Evolutionary conservation across 176 grass and related monocot species (phyloP), one percentile per base, ranked within the genome.

Genomic region (Aegilops speltoides): DNA sequence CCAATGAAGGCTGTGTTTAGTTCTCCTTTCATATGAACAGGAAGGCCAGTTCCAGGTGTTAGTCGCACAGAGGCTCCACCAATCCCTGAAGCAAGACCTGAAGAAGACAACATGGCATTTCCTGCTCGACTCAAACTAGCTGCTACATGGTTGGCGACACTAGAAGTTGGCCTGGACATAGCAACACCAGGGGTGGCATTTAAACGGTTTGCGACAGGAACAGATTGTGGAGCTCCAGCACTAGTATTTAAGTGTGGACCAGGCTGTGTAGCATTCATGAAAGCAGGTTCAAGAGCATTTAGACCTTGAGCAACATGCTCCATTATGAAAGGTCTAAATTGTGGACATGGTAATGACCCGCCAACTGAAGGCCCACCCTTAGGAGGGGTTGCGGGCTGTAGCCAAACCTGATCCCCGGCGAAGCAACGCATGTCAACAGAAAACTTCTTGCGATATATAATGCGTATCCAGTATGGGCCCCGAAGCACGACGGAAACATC

Each of bases 401-500:
- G 84, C 97, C 97, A 99, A 76, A 99, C 97, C 78, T 99, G 97
- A 91, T 99, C 97, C 69, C 97, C 97, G 78, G 97, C 94, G 62
- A 99, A 99, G 64, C 97, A 99, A 16, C 97, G 90, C 97, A 99
- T 99, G 87, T 99, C 97, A 80, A 99, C 92, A 88, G 94, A 91
- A 87, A 99, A 99, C 56, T 99, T 99, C 83, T 99, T 99, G 24
- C 97, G 92, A 80, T 99, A 99, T 91, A 99, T 97, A 86, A 99
- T 94, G 16, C 97, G 92, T 91, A 99, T 99, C 97, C 97, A 99
- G 68, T 99, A 99, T 61, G 94, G 97, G 29, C 97, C 97, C 63
- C 97, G 92, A 76, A 99, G 92, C 40, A 99, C 94, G 6, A 99
- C 97, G 15, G 97, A 99, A 80, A 99, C 97, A 87, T 99, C 94